Evolutionary conservation across 2,329 filamentous ascomycete species (phyloP).

Genomic region (Aspergillus costaricaensis): DNA sequence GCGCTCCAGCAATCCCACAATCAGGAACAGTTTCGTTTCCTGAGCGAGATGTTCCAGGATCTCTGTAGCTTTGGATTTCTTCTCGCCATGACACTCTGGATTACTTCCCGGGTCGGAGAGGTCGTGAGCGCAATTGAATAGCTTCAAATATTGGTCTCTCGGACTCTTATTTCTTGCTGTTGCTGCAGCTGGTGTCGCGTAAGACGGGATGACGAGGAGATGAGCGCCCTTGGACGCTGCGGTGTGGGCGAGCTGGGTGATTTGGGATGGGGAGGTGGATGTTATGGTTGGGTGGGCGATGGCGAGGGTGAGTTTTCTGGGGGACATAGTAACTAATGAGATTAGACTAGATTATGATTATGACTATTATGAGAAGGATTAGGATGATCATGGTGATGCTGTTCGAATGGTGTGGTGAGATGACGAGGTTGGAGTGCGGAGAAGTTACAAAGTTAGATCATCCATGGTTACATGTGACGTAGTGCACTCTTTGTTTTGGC

Average conservation of each 20-base stretch:
- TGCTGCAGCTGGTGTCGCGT: no score
- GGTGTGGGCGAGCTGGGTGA: conserved; percentile 55
- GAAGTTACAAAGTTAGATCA: background rate
- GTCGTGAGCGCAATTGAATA: no score
- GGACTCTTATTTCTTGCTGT: no score
- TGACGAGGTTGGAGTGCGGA: background rate
- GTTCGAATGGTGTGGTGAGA: background rate
- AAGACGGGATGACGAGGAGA: conserved; percentile 73
- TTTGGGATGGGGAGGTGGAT: conserved; percentile 63
- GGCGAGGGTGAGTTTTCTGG: conserved; percentile 42
- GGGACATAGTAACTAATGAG: conserved; percentile 34
- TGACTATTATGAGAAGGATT: background rate
- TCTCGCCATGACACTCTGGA: no score
- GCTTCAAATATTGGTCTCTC: no score
- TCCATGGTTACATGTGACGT: background rate
- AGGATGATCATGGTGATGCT: background rate
- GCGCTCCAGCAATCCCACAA: conserved; percentile 77
- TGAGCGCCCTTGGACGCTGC: conserved; percentile 61
- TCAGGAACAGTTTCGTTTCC: conserved; percentile 78
- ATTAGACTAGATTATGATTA: background rate
- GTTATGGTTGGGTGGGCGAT: conserved; percentile 46
- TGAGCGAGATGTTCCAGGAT: conserved; percentile 74
- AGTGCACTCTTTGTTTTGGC: background rate
- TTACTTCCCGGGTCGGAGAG: no score
- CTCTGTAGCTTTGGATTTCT: no score